Base-by-base conservation (phyloP, 2,329 filamentous ascomycete genomes). In the Neonectria punicea region DNA sequence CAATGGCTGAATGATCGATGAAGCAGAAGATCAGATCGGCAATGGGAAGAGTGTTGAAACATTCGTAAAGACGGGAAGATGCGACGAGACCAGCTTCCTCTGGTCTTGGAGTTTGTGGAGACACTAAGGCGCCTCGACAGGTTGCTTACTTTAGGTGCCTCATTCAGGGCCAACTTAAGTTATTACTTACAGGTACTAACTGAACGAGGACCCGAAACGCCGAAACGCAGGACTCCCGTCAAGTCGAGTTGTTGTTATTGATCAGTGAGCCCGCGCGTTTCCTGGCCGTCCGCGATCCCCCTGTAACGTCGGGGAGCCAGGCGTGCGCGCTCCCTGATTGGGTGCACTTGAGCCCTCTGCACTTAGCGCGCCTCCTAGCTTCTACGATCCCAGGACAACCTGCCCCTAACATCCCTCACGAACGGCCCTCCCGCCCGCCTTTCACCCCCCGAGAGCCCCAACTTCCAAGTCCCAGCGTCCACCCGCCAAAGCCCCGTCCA, bases 381-480 rank as follows among this genome's bases (percentile, higher is more conserved):
- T 39, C 36, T 39, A 39, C 36, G 61, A 22, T 61, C 65, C 71
- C 67, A 71, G 67, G 68, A 70, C 74, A 75, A 73, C 70, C 72
- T 73, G 70, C 73, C 71, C 71, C 74, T 60, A 66, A 62, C 73
- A 69, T 70, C 69, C 68, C 69, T 73, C 68, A 69, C 65, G 44
- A 73, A 60, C 61, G 55, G 65, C 61, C 72, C 70, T 73, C 72
- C 67, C 71, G 68, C 68, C 69, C 63, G 18, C 63, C 49, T 58
- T 61, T 46, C 53, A 53, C 69, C 62, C 64, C 67, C 70, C 70
- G 50, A 66, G 56, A 70, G 58, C 62, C 68, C 68, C 67, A 63
- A 58, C 46, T 41, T 32, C 47, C 50, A 46, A 54, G 53, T 39
- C 46, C 39, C 55, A 18, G 46, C 46, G 25, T 57, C 55, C 51